Conservation (phyloP, 1,284 basidiomycete genomes). For the Tilletia caries region DNA sequence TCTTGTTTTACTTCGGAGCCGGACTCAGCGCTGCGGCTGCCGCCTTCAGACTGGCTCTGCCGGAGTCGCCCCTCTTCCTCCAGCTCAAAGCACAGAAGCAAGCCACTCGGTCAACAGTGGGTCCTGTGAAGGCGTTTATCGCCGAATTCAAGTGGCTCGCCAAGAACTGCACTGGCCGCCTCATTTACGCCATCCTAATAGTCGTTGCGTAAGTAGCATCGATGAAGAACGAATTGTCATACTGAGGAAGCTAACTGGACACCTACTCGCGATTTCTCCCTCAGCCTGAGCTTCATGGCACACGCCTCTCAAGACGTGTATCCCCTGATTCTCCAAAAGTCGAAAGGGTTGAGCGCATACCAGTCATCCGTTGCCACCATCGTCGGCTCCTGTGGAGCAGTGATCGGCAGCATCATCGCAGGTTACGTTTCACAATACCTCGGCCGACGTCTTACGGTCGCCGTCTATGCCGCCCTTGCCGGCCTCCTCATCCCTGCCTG, state of each 20-base stretch:
- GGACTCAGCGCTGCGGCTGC: slow-evolving; percentile 29
- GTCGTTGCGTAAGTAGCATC: not conserved
- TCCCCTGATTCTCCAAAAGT: not conserved
- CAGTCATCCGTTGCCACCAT: slow-evolving; percentile 31
- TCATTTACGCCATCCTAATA: slow-evolving; percentile 21
- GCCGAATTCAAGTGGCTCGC: slow-evolving; percentile 21
- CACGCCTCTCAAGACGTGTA: slow-evolving; percentile 27
- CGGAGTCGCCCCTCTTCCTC: slow-evolving; percentile 40
- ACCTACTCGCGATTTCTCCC: not conserved
- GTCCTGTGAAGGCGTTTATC: slow-evolving; percentile 30
- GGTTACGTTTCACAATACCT: slow-evolving; percentile 40
- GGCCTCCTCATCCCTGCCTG: slow-evolving; percentile 38
- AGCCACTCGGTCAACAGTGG: not conserved
- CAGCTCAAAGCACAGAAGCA: slow-evolving; percentile 24
- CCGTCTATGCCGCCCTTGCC: slow-evolving; percentile 24
- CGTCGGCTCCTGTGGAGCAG: slow-evolving; percentile 28
- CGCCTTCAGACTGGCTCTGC: slow-evolving; percentile 28
- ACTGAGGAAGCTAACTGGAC: not conserved
- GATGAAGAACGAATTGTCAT: not conserved
- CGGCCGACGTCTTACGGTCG: slow-evolving; percentile 34
- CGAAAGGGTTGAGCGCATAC: not conserved
- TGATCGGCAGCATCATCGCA: slow-evolving; percentile 34
- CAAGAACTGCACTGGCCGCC: slow-evolving; percentile 26
- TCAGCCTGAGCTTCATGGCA: not conserved
- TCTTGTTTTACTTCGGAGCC: slow-evolving; percentile 41